Base-by-base conservation (phyloP, 352 stramenopile genomes). In the Pythium dissotocum region DNA sequence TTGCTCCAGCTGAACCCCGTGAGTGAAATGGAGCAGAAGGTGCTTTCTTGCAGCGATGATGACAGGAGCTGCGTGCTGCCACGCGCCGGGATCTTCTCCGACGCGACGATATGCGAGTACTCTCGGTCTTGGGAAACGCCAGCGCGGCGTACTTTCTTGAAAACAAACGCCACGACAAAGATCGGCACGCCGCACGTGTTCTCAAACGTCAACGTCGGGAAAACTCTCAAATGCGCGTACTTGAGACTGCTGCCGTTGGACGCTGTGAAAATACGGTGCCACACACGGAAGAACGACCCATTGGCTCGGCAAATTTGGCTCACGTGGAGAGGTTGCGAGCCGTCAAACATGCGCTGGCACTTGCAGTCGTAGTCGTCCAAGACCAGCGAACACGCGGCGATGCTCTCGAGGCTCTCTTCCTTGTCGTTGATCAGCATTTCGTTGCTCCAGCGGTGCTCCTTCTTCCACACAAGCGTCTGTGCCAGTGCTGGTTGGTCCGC, bases 1-100 rank as follows among this genome's bases (percentile, higher is more conserved):
- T 85, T 86, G 69, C 83, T 94, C 87, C 87, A 95, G 65, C 77
- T 92, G 44, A 87, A 89, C 0, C 79, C 81, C 9, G 82, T 91
- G 49, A 95, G 82, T 1, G 87, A 93, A 10, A 95, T 77, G 0
- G 84, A 87, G 57, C 85, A 92, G 57, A 82, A 94, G 8, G 85
- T 93, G 30, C 72, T 79, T 21, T 90, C 84, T n/a, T 91, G 81
- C 16, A 95, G 75, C 48, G 84, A 89, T 21, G 83, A 88, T 13
- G 82, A 75, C 3, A 91, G 61, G 21, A 91, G 88, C 61, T 94
- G 82, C 16, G 83, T 69, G 18, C 70, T 82, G 9, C 70, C 66
- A 38, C 75, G 76, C 0, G 83, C 71, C 13, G 73, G 67, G 46
- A 94, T 82, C 35, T 83, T 80, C 33, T 89, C 80, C 0, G 83